Evolutionary conservation across 2,329 filamentous ascomycete species (phyloP).

Genomic region (Fusarium sp.): DNA sequence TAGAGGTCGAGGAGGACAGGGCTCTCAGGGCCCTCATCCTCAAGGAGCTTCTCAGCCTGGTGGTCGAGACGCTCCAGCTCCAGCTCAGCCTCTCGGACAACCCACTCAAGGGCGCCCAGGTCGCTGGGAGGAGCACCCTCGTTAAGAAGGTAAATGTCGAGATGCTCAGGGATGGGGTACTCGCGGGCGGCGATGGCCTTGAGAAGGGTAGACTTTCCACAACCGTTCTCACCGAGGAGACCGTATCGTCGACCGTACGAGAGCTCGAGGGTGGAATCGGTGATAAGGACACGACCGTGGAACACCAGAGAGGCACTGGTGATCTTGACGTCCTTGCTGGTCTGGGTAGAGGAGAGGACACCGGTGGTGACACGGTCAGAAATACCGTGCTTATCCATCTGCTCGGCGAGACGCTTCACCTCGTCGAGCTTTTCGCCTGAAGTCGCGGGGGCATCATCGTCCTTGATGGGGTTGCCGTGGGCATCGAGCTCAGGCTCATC

Average conservation of each 20-base stretch:
- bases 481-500: conserved; percentile 78
- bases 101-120: conserved; percentile 95
- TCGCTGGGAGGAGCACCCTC: conserved; percentile 94
- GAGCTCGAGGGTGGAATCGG: conserved; percentile 92
- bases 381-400: conserved; percentile 96
- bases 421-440: conserved; percentile 81
- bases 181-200: conserved; percentile 95
- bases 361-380: conserved; percentile 98
- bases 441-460: conserved; percentile 76
- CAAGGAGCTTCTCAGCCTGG: conserved; percentile 89
- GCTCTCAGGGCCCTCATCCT: conserved; percentile 92
- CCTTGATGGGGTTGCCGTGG: conserved; percentile 68
- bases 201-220: conserved; percentile 97
- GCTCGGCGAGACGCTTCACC: conserved; percentile 88
- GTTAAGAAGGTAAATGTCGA: conserved; percentile 99
- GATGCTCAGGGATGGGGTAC: conserved; percentile 94
- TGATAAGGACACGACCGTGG: conserved; percentile 97
- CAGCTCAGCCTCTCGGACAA: conserved; percentile 92
- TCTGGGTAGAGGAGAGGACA: conserved; percentile 87
- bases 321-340: conserved; percentile 97
- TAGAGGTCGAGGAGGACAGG: conserved; percentile 94
- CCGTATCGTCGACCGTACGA: conserved; percentile 95
- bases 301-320: conserved; percentile 94
- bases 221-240: conserved; percentile 97
- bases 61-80: conserved; percentile 93